Percentiles rank a stretch among this genome's conserved stretches.
Evolutionary conservation across 768 basidiomycete species (phyloP).

Genomic region (Leucocoprinus birnbaumii): DNA sequence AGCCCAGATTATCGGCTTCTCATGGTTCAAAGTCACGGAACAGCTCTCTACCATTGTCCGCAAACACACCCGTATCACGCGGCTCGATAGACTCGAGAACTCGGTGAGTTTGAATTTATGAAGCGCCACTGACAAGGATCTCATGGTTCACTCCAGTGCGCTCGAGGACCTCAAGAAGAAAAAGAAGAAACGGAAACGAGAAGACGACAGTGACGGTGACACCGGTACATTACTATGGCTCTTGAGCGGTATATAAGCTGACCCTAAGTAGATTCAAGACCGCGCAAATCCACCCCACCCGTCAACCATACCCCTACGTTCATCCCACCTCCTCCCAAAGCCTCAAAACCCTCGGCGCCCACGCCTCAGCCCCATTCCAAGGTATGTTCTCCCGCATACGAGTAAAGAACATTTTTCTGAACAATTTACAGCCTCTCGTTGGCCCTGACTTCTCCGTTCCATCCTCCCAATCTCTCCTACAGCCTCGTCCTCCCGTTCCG

Average conservation of each 20-base stretch:
- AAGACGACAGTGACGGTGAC: slow-evolving; percentile 70
- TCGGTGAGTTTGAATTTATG: slow-evolving; percentile 39
- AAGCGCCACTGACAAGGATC: slow-evolving; percentile 1
- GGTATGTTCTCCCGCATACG: slow-evolving; percentile 32
- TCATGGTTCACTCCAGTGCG: slow-evolving; percentile 17
- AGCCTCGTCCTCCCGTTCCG: slow-evolving; percentile 59
- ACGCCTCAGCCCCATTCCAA: slow-evolving; percentile 43
- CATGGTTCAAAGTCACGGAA: slow-evolving; percentile 42
- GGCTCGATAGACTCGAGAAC: slow-evolving; percentile 58
- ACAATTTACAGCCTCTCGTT: slow-evolving; percentile 19
- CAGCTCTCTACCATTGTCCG: slow-evolving; percentile 40
- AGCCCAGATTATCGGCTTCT: slow-evolving; percentile 32
- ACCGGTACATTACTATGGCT: slow-evolving; percentile 36
- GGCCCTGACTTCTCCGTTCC: slow-evolving; percentile 68
- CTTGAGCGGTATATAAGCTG: background rate
- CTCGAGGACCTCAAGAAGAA: slow-evolving; percentile 66
- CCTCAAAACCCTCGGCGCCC: slow-evolving; percentile 48
- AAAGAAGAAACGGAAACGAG: slow-evolving; percentile 86
- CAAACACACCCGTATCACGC: slow-evolving; percentile 46
- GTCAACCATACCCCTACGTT: slow-evolving; percentile 30
- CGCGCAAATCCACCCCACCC: slow-evolving; percentile 60
- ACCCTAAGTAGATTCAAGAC: slow-evolving; percentile 41
- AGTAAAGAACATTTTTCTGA: slow-evolving; percentile 9
- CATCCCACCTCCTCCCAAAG: slow-evolving; percentile 45
- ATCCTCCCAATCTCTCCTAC: slow-evolving; percentile 44